Conservation (phyloP, 2,329 filamentous ascomycete species). For the Aspergillus hiratsukae region DNA sequence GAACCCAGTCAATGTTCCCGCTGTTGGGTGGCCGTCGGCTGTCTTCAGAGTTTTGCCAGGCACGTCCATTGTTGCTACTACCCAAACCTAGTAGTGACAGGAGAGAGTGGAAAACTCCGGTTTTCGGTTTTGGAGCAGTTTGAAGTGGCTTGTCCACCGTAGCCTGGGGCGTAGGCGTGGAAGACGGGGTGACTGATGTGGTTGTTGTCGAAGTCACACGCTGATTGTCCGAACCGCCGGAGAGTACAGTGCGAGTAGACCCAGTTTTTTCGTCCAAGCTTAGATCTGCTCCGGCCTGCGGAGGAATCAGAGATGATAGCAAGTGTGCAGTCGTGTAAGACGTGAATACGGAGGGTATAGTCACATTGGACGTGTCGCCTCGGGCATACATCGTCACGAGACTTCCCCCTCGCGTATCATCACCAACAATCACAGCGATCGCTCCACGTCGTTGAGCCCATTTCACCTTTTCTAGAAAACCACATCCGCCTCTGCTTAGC, state of each 20-base stretch:
- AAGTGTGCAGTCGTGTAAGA: constrained; percentile 92
- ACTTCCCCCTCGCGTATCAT: constrained; percentile 82
- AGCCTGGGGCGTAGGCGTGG: constrained; percentile 27
- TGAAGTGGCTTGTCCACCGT: constrained; percentile 13
- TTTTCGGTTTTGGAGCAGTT: constrained; percentile 15
- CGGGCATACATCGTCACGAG: constrained; percentile 98
- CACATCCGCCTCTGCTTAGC: constrained; percentile 87
- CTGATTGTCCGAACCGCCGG: constrained; percentile 19
- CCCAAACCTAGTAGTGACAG: constrained; percentile 42
- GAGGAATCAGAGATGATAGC: constrained; percentile 78
- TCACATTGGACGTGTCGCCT: constrained; percentile 90
- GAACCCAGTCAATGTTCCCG: constrained; percentile 69
- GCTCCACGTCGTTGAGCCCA: constrained; percentile 92
- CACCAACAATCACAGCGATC: constrained; percentile 85
- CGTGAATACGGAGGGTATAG: constrained; percentile 91
- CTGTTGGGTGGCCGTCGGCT: constrained; percentile 66
- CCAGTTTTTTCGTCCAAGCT: constrained; percentile 56
- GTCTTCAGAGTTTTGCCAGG: constrained; percentile 37
- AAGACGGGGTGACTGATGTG: constrained; percentile 25
- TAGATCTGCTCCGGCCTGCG: constrained; percentile 60
- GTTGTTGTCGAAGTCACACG: constrained; percentile 24
- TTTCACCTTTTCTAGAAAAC: constrained; percentile 94
- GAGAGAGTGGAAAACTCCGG: constrained; percentile 42
- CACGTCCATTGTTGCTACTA: constrained; percentile 17
- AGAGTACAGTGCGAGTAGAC: constrained; percentile 41